A percentile compares a stretch with the other conserved stretches of the same genome.
These are phyloP conservation scores for Parafenestella ontariensis DNA, from an alignment of 2,329 filamentous ascomycete genomes.

Conservation along the genomic window DNA sequence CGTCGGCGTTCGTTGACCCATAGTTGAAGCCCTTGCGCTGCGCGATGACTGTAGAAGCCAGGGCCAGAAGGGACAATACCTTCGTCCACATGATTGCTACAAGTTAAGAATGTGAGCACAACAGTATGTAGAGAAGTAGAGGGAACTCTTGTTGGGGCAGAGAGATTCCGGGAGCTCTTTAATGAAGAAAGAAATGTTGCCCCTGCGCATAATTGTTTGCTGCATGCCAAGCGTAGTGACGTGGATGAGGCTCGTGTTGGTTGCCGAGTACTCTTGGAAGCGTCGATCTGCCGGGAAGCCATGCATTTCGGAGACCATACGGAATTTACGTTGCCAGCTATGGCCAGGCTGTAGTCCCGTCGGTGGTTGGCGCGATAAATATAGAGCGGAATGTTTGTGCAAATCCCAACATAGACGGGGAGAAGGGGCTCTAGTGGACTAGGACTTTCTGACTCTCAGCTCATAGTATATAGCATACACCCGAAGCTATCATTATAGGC, in stretches of 20 bases:
- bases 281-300: constrained; percentile 14
- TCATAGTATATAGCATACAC: too few relatives aligned
- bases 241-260: constrained; percentile 22
- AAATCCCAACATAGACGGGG: too few relatives aligned
- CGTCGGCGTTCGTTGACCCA: constrained; percentile 66
- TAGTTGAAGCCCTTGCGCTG: constrained; percentile 72
- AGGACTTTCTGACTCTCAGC: too few relatives aligned
- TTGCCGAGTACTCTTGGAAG: constrained; percentile 9
- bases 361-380: not conserved
- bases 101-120: constrained; percentile 8
- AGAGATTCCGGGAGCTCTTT: not conserved
- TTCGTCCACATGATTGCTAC: constrained; percentile 19
- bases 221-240: constrained; percentile 16
- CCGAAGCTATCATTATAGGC: too few relatives aligned
- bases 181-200: constrained; percentile 5
- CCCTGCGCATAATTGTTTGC: not conserved
- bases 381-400: not conserved
- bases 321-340: not conserved
- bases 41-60: constrained; percentile 32
- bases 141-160: not conserved
- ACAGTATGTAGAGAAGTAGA: constrained; percentile 2
- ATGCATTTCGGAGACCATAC: not conserved
- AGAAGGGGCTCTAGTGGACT: too few relatives aligned
- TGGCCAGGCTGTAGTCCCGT: not conserved
- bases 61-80: constrained; percentile 20